These are phyloP conservation scores for Alternaria sp. DNA, from an alignment of 2,329 filamentous ascomycete species.

Conservation along the genomic window DNA sequence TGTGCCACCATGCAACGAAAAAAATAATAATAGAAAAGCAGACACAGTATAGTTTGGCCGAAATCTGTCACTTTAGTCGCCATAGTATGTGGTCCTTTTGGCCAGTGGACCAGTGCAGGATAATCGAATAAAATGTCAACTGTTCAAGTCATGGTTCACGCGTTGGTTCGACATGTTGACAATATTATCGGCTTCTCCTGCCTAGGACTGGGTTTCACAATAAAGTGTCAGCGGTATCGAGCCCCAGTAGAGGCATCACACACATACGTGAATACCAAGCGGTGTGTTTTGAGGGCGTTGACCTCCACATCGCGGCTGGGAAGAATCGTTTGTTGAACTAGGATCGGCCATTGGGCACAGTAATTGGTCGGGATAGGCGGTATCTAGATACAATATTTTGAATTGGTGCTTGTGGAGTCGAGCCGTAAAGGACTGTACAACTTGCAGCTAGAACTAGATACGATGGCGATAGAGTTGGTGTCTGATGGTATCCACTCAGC, in stretches of 20 bases:
- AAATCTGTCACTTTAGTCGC: neutral
- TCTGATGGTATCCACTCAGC: neutral
- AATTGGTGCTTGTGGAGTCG: neutral
- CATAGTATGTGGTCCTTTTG: neutral
- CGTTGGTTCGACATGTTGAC: neutral
- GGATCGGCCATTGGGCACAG: conserved; percentile 24
- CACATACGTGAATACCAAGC: conserved; percentile 12
- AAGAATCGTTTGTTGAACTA: conserved; percentile 11
- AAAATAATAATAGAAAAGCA: neutral
- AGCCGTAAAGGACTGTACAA: neutral
- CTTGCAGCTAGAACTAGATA: neutral
- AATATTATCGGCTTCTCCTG: neutral
- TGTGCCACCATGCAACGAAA: neutral
- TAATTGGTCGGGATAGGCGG: neutral
- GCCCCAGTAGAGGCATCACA: neutral
- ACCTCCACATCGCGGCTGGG: conserved; percentile 32
- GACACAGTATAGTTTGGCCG: neutral
- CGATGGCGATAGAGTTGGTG: neutral
- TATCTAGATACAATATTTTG: neutral
- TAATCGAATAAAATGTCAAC: neutral
- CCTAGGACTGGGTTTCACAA: neutral
- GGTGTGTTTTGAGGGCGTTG: conserved; percentile 4
- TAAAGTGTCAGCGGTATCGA: neutral
- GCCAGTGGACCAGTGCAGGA: neutral
- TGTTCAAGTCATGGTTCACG: neutral